Base-by-base conservation (phyloP, 208 protist species). In the Leishmania martiniquensis region DNA sequence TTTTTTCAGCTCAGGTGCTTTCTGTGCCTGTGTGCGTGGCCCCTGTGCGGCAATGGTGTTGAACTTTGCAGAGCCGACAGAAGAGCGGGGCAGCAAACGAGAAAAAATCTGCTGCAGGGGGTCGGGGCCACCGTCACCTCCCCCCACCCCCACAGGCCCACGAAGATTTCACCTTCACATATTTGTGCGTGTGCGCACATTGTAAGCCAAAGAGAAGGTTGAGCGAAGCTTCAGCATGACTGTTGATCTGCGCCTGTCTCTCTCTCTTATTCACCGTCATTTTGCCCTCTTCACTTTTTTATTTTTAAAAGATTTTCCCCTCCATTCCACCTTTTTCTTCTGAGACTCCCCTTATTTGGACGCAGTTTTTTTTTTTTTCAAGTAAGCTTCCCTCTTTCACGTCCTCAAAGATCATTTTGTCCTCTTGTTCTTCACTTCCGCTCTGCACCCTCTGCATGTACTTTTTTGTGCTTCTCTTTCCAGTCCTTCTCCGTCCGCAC, bases 261-360 rank as follows among this genome's bases (percentile, higher is more conserved):
- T 59, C 20, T 22, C 54, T 25, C 20, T 29, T 22, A 9, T 25
- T 25, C 54, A 6, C n/a, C 54, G 20, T 59, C 20, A n/a, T 25
- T 59, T 59, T 22, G n/a, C 32, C 42, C 29, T 66, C 60, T 66
- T 34, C 20, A 12, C 22, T 39, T 66, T 39, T 72, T 51, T 76
- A 20, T 57, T 12, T 59, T 20, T 60, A 68, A 5, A 51, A 13
- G 9, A 60, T 60, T 75, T 69, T 55, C 37, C 42, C 79, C 34
- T 51, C 66, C 54, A 47, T 57, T 39, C 66, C 76, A 5, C 5
- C 5, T 13, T 51, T 5, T 51, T 51, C 47, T 13, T 5, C 47
- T 51, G 47, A 51, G 9, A 51, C 47, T 51, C 54, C n/a, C 22
- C 52, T 22, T 25, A 59, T 25, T 59, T 59, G 20, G n/a, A 59